Base-by-base conservation (phyloP, 768 basidiomycete genomes). In the Boletus tylopilopsis region DNA sequence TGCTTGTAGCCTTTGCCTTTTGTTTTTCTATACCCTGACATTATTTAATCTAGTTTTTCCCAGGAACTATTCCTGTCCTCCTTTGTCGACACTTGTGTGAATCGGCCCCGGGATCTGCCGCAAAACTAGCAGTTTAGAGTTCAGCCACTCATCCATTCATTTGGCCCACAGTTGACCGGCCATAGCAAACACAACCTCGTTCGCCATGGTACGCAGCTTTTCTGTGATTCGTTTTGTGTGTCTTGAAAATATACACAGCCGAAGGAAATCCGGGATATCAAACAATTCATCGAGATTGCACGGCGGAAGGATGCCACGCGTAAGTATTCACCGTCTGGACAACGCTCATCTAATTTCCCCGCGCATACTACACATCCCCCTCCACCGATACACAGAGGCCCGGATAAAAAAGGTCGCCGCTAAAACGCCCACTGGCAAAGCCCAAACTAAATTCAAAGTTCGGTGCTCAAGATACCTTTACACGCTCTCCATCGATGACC, bases 261-360 rank as follows among this genome's bases (percentile, higher is more conserved):
- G 53, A 94, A 96, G 77, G 90, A 97, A 84, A 85, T 99, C 77
- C 79, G 81, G 63, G 94, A 98, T 74, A 97, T 98, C 81, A 99
- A 98, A 79, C 80, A 90, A 73, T 97, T 98, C 78, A 90, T 98
- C 72, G 87, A 93, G 76, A 91, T 95, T 71, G 87, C 94, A 48
- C 85, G 86, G 78, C 85, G 95, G 76, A 95, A 93, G 82, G 95
- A 96, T 82, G 96, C 96, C 58, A 83, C 82, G 53, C 84, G 95
- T 96, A 67, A 72, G 94, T 86, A 10, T 30, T 18, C n/a, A 27
- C 4, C 11, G 18, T 18, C 8, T 23, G 29, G 51, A 18, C 23
- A 19, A n/a, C 42, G 4, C 18, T 45, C 42, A 50, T 37, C 7
- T 47, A 34, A 51, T 45, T 32, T 40, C 16, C 24, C n/a, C 25